phyloP scores from a whole-genome alignment of 805 yeast species.

The Spathaspora passalidarum region DNA sequence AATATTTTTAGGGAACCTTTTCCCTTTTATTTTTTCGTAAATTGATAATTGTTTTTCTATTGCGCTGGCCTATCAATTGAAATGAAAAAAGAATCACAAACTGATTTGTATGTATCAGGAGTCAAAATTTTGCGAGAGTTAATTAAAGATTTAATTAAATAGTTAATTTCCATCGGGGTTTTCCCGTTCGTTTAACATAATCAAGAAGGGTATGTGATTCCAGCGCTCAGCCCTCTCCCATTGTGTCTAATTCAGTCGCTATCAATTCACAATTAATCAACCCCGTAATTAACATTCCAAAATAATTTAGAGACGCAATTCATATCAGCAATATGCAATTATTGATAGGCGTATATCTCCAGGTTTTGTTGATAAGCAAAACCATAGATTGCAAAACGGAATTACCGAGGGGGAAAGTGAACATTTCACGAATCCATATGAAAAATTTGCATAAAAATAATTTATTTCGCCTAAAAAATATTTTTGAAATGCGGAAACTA shows the following conservation, averaged over 20 bases:
- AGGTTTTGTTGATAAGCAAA: background rate
- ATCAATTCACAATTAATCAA: background rate
- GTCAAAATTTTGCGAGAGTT: slow-evolving; percentile 1
- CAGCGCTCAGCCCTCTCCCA: background rate
- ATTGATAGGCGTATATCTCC: background rate
- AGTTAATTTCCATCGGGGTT: slow-evolving; percentile 2
- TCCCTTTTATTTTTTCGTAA: background rate
- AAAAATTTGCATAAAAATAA: background rate
- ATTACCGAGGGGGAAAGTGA: background rate
- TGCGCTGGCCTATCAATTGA: background rate
- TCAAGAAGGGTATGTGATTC: background rate
- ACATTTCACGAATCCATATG: background rate
- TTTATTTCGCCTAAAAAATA: too few relatives aligned
- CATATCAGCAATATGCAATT: background rate
- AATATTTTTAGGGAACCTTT: background rate
- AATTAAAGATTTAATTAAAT: slow-evolving; percentile 1
- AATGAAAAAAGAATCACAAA: background rate
- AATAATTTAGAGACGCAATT: background rate
- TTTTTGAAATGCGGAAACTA: background rate
- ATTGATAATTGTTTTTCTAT: background rate
- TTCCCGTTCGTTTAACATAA: background rate
- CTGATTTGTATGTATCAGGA: background rate
- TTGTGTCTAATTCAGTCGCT: background rate
- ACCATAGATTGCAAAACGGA: background rate
- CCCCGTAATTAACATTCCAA: background rate